These are phyloP conservation scores for Pseudoneurospora amorphoporcata DNA, from an alignment of 495 filamentous ascomycete species.

Conservation along the genomic window DNA sequence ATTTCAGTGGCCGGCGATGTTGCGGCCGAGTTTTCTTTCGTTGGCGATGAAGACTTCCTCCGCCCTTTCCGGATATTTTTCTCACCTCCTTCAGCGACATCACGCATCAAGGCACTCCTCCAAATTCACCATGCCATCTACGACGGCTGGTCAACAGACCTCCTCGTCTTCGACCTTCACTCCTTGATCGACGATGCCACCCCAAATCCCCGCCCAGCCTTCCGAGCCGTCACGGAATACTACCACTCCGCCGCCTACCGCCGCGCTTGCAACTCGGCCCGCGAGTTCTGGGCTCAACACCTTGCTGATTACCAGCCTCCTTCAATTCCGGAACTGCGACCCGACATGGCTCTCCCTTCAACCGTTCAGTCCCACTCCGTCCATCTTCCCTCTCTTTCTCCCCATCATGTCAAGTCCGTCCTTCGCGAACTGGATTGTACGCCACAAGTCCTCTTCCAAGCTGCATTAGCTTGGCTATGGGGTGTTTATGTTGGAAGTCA, in stretches of 20 bases:
- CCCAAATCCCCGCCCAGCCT: slow-evolving; percentile 38
- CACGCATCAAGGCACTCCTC: slow-evolving; percentile 24
- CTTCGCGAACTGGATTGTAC: slow-evolving; percentile 14
- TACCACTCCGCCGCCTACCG: slow-evolving; percentile 19
- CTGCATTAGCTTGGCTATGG: slow-evolving; percentile 56
- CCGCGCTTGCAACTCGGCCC: slow-evolving; percentile 15
- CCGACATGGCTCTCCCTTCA: slow-evolving; percentile 3
- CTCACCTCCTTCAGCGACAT: slow-evolving; percentile 2
- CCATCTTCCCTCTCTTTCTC: slow-evolving; percentile 13
- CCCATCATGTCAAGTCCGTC: background rate
- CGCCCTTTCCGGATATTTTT: slow-evolving; percentile 50
- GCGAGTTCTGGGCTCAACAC: slow-evolving; percentile 46
- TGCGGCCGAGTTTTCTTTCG: slow-evolving; percentile 17
- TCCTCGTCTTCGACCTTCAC: slow-evolving; percentile 54
- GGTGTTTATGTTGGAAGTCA: slow-evolving; percentile 46
- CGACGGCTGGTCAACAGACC: slow-evolving; percentile 75
- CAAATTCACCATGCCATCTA: slow-evolving; percentile 70
- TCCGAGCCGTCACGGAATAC: slow-evolving; percentile 34
- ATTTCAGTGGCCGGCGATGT: slow-evolving; percentile 19
- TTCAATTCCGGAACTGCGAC: slow-evolving; percentile 31
- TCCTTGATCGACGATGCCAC: slow-evolving; percentile 22
- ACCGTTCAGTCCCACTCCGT: slow-evolving; percentile 5
- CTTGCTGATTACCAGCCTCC: slow-evolving; percentile 34
- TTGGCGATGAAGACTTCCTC: slow-evolving; percentile 33
- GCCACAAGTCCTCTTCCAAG: slow-evolving; percentile 60